Evolutionary conservation across 192 early-diverging fungal species (phyloP).

Genomic region (Martensiomyces pterosporus): DNA sequence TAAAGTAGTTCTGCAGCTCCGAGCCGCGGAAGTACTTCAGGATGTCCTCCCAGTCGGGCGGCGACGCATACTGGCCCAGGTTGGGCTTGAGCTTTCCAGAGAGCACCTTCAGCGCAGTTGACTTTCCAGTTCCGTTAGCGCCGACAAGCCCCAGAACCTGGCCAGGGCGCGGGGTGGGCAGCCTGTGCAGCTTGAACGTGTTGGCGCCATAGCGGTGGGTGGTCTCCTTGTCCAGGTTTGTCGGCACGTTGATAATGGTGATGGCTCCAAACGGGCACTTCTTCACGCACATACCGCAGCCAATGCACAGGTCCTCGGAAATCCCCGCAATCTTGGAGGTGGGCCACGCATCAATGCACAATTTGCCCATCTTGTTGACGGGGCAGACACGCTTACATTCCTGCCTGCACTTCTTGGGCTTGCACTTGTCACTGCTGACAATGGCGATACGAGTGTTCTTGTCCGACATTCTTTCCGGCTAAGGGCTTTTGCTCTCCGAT

Average conservation of each 20-base stretch:
- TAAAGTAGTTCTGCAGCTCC: constrained; percentile 98
- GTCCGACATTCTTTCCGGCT: constrained; percentile 75
- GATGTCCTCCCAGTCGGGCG: constrained; percentile 96
- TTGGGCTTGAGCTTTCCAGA: constrained; percentile 95
- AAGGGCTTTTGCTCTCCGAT: too few relatives aligned
- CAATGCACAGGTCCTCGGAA: constrained; percentile 95
- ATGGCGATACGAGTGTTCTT: constrained; percentile 92
- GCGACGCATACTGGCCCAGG: constrained; percentile 76
- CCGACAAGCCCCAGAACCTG: constrained; percentile 97
- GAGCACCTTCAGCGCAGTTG: constrained; percentile 91
- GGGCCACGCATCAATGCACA: constrained; percentile 88
- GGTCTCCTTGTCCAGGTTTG: constrained; percentile 89
- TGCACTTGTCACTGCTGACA: constrained; percentile 92
- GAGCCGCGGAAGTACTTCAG: constrained; percentile 93
- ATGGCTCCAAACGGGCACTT: constrained; percentile 98
- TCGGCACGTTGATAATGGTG: constrained; percentile 94
- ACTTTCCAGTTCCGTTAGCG: constrained; percentile 95
- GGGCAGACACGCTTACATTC: constrained; percentile 97
- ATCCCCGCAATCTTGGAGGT: constrained; percentile 89
- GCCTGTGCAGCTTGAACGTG: constrained; percentile 95
- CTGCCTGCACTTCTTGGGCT: constrained; percentile 97
- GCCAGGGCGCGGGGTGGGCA: constrained; percentile 92
- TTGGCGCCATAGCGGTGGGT: constrained; percentile 96
- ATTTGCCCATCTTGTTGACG: constrained; percentile 93
- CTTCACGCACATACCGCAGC: constrained; percentile 97